Base-by-base conservation (phyloP, 345 rosid genomes). In the Acer yangbiense region DNA sequence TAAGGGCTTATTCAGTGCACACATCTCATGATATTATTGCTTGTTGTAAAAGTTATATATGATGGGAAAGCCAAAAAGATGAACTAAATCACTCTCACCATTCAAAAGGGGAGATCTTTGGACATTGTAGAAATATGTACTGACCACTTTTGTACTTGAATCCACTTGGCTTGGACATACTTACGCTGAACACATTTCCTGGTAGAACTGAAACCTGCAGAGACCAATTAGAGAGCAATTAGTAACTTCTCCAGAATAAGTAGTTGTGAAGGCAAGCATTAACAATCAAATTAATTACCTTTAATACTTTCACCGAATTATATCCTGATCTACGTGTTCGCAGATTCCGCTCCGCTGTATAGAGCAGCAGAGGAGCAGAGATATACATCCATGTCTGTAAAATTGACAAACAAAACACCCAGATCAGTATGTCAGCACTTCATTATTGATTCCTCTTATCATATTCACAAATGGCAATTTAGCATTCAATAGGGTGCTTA, bases 331-430 rank as follows among this genome's bases (percentile, higher is more conserved):
- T 88, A 52, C 91, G 86, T 27, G 97, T 88, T 82, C 98, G 88
- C 60, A 92, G 76, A 62, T 84, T 89, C 61, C 98, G 86, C 78
- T 94, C 99, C 65, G 87, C 94, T 14, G 82, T 79, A 72, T 96
- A 96, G 50, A 96, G 94, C 82, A 94, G 70, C 76, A 96, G 52
- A 25, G 99, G 99, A 83, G 81, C 88, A 13, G 90, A 80, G 69
- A 96, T 78, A 79, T 94, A 96, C 95, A 96, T 89, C 99, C 99
- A 94, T 65, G 99, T 96, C 99, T 96, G 91, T 32, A 77, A 81
- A 69, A 80, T 71, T 62, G 69, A 64, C 71, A 81, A 68, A 66
- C 69, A 82, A 64, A 65, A 32, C 18, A 32, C 2, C 35, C 29
- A 62, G 20, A 35, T 75, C 46, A 71, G 65, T 67, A 48, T 8